Evolutionary conservation across 2,329 filamentous ascomycete genomes (phyloP).

Genomic region (Alternaria arbusti): DNA sequence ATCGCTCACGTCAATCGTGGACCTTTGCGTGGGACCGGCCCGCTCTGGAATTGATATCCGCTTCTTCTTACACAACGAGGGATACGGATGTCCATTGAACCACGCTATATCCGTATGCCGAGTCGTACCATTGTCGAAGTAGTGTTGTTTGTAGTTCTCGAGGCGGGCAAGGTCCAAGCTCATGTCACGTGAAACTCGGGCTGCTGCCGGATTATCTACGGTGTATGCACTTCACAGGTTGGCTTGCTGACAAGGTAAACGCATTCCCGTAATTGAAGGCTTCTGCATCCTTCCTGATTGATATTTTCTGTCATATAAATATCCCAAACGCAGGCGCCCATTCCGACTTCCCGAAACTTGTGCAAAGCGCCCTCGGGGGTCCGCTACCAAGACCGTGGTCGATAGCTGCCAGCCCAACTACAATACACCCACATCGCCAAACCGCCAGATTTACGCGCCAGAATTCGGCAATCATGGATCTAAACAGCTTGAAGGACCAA

Average conservation of each 20-base stretch:
- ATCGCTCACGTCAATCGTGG: constrained; percentile 4
- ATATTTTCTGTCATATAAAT: not conserved
- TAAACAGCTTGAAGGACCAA: constrained; percentile 82
- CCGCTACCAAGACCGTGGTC: constrained; percentile 14
- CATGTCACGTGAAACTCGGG: constrained; percentile 1
- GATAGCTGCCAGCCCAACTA: constrained; percentile 11
- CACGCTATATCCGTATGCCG: not conserved
- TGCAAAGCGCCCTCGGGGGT: constrained; percentile 10
- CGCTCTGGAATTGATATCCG: not conserved
- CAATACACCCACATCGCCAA: constrained; percentile 4
- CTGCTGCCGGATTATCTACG: not conserved
- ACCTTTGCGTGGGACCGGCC: not conserved
- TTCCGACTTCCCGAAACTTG: not conserved
- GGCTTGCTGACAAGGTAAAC: not conserved
- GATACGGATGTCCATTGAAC: not conserved
- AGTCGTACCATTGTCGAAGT: not conserved
- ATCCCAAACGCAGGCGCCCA: not conserved
- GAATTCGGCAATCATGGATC: constrained; percentile 70
- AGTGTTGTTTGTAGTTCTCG: not conserved
- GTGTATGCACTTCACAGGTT: not conserved
- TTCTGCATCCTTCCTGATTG: not conserved
- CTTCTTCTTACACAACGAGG: not conserved
- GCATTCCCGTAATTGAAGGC: not conserved
- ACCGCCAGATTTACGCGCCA: constrained; percentile 7
- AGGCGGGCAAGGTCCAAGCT: not conserved